A percentile compares a stretch with the other conserved stretches of the same genome.
These are phyloP conservation scores for Lupinus albus DNA, from an alignment of 306 rosid species.

Conservation along the genomic window DNA sequence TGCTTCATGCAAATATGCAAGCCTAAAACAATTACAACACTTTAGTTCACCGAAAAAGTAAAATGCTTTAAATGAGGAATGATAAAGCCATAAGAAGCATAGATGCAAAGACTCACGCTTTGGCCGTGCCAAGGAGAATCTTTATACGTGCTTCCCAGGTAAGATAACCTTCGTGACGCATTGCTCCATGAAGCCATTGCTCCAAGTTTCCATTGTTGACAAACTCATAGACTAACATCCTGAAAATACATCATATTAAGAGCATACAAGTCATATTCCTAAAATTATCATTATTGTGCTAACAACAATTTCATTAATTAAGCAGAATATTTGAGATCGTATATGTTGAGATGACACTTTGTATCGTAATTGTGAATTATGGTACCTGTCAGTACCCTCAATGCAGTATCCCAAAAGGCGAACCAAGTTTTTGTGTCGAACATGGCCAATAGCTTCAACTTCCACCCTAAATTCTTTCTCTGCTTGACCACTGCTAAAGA, in stretches of 20 bases:
- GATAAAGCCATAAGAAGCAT: slow-evolving; percentile 25
- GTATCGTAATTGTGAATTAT: slow-evolving; percentile 25
- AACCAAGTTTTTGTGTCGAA: slow-evolving; percentile 92
- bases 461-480: slow-evolving; percentile 93
- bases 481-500: slow-evolving; percentile 77
- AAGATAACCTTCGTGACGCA: slow-evolving; percentile 93
- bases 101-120: slow-evolving; percentile 72
- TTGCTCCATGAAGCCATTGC: slow-evolving; percentile 97
- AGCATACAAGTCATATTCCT: not conserved
- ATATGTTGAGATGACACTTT: not conserved
- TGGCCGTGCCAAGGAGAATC: slow-evolving; percentile 91
- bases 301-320: not conserved
- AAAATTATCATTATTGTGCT: not conserved
- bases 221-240: slow-evolving; percentile 88
- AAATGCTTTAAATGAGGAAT: slow-evolving; percentile 36
- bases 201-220: slow-evolving; percentile 94
- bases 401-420: slow-evolving; percentile 91
- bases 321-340: slow-evolving; percentile 22
- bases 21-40: slow-evolving; percentile 55
- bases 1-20: slow-evolving; percentile 91
- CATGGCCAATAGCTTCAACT: slow-evolving; percentile 98
- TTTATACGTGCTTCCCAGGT: slow-evolving; percentile 97
- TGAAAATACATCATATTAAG: slow-evolving; percentile 43
- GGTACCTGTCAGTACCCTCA: slow-evolving; percentile 89
- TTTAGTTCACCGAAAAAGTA: slow-evolving; percentile 31